Base-by-base conservation (phyloP, 306 rosid species). In the Spatholobus suberectus region DNA sequence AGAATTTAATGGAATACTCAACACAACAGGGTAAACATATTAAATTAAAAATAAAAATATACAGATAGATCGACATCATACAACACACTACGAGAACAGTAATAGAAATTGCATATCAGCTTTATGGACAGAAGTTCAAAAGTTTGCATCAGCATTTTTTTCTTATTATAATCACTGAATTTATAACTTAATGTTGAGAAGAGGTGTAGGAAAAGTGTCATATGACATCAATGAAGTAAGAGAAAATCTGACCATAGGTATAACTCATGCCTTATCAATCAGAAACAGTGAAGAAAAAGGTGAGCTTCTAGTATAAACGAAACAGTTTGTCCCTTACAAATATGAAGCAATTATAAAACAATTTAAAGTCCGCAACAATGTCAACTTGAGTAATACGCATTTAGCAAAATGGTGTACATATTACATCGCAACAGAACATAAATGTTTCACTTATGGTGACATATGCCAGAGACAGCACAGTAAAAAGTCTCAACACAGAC, bases 1-100 rank as follows among this genome's bases (percentile, higher is more conserved):
- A 67, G 55, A 38, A 62, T 72, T 72, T 71, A 58, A 71, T 26
- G 35, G 58, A 69, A 78, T 41, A 84, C 54, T 15, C 70, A 27
- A 73, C 65, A 24, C 66, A 54, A 52, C 73, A 38, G 8, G 21
- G 34, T 51, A 82, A 65, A 66, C 62, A 27, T 54, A 68, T 21
- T 15, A 66, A 34, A 63, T 65, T 54, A 52, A 40, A 73, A 2
- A 32, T 32, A 17, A 24, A 57, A 23, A 68, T 26, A 51, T n/a
- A 4, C 1, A 52, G 51, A 15, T 12, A 63, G 23, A 67, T 44
- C 70, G 57, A 52, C 8, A 41, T 10, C 3, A 18, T 20, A 35
- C 24, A 79, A 68, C 52, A 78, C 49, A 51, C 2, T 2, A 7
- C 9, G 34, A 57, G 51, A 67, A 59, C 3, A 47, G 63, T 52